Evolutionary conservation across 345 rosid genomes (phyloP), one percentile per base, ranked within the genome.

Genomic region (Physaria fendleri): DNA sequence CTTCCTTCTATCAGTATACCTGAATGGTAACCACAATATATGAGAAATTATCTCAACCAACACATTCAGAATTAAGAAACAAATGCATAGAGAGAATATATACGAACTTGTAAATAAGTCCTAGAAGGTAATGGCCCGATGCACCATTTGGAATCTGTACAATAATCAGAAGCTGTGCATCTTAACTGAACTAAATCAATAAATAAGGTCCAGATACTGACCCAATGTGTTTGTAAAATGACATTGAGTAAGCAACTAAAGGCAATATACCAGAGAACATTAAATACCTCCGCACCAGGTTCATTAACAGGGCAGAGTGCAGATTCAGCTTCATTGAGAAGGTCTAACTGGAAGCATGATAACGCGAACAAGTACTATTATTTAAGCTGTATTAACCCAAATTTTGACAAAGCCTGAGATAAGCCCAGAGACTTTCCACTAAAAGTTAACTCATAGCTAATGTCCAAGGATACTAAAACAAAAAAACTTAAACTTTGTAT

Each of bases 331-430:
- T 93, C 97, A 53, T 68, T 90, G 62, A 89, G 84, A 77, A 89
- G 95, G 72, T 93, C 89, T 96, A 93, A 85, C 76, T 85, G 88
- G 77, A 81, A 85, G 85, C 99, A 93, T 43, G 99, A 85, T 69
- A 89, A 66, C 6, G 97, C 99, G 71, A 89, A 93, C 84, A 93
- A 85, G 81, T 93, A 93, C n/a, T 46, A 11, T 23, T 22, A 33
- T 2, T 38, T 41, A 57, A 57, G 64, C 59, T 56, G 27, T 38
- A 11, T n/a, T 10, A 59, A 50, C 65, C 10, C 52, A 40, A 41
- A 32, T 18, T n/a, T 40, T 13, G 11, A 60, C 24, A 60, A 54
- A 34, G 5, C 44, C 56, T 27, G 24, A 57, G 51, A 10, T 40
- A 49, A 30, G 30, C 59, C 42, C 41, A 35, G 13, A 30, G 33